These are phyloP conservation scores for Cutaneotrichosporon spelunceum DNA, from an alignment of 1,284 basidiomycete genomes.

Conservation along the genomic window DNA sequence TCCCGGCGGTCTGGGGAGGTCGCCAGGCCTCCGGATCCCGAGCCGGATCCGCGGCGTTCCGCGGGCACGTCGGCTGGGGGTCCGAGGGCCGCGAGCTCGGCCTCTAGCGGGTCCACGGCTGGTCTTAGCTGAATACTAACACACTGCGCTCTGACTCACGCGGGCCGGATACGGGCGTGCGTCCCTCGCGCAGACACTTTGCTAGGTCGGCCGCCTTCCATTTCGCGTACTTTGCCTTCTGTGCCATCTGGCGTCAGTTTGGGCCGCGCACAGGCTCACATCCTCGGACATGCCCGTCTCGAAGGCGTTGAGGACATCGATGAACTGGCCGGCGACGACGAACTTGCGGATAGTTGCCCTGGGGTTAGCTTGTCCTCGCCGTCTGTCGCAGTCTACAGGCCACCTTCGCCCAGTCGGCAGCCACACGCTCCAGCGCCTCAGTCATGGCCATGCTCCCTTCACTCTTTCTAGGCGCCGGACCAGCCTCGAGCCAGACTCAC, in stretches of 20 bases:
- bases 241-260: conserved; percentile 45
- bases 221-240: conserved; percentile 51
- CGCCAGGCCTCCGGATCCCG: neutral
- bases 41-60: neutral
- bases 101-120: conserved; percentile 26
- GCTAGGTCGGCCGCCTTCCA: conserved; percentile 53
- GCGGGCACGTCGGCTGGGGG: neutral
- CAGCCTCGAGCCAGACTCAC: conserved; percentile 49
- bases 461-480: no score
- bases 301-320: conserved; percentile 50
- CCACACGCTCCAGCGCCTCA: no score
- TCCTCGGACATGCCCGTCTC: conserved; percentile 48
- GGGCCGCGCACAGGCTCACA: conserved; percentile 25
- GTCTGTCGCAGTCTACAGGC: no score
- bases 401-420: no score
- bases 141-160: conserved; percentile 31
- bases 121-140: conserved; percentile 9
- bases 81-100: conserved; percentile 2
- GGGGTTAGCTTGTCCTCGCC: conserved; percentile 3
- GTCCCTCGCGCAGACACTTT: conserved; percentile 48
- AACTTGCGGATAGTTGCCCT: conserved; percentile 50
- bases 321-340: conserved; percentile 50
- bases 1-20: neutral
- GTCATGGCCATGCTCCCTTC: no score
- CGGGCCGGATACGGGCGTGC: conserved; percentile 46